Conservation (phyloP, 176 grass and related monocot species). For the Oryza longistaminata region DNA sequence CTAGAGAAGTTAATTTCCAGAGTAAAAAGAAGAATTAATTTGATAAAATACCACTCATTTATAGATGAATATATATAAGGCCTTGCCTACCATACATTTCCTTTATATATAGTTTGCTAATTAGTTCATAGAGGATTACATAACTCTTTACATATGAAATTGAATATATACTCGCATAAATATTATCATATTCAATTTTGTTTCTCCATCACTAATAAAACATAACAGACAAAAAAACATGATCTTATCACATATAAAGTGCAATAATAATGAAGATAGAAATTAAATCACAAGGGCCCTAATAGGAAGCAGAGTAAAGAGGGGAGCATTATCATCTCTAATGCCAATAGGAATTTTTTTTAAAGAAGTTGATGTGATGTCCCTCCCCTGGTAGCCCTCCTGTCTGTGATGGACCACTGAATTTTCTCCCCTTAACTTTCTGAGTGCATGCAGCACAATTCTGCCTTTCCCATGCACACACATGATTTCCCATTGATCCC, state of each 20-base stretch:
- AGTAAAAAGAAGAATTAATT: background rate
- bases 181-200: background rate
- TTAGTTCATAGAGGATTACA: background rate
- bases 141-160: background rate
- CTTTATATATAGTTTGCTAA: background rate
- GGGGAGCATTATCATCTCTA: background rate
- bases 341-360: background rate
- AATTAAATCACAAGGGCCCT: background rate
- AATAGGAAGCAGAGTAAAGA: background rate
- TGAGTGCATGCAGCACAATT: constrained; percentile 34
- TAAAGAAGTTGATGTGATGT: constrained; percentile 22
- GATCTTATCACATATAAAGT: background rate
- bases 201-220: background rate
- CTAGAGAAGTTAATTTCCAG: background rate
- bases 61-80: background rate
- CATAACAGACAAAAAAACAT: background rate
- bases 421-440: constrained; percentile 34
- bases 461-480: constrained; percentile 37
- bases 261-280: background rate
- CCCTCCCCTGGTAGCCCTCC: background rate
- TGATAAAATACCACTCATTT: background rate
- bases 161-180: background rate
- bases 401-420: constrained; percentile 17
- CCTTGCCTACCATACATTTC: background rate
- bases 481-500: constrained; percentile 48